Evolutionary conservation across 441 rosid genomes (phyloP).

Genomic region (Aleurites moluccanus): DNA sequence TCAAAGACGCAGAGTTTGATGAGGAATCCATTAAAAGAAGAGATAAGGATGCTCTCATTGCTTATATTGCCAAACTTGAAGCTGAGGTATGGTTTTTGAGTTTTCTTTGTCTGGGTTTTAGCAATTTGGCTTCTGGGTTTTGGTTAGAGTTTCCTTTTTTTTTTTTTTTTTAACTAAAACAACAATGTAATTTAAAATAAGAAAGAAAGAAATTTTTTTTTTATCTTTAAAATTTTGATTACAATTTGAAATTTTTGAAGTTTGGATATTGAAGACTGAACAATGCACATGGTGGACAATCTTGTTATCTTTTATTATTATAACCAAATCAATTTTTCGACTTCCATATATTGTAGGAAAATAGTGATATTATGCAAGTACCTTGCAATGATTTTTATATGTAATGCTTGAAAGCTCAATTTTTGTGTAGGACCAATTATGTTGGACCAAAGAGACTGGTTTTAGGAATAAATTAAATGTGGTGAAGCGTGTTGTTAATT

Average conservation of each 20-base stretch:
- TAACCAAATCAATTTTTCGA: background rate
- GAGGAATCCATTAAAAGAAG: conserved; percentile 29
- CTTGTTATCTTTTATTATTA: background rate
- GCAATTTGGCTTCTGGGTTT: background rate
- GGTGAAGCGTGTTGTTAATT: background rate
- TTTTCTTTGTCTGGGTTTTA: background rate
- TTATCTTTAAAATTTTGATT: background rate
- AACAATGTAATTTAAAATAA: background rate
- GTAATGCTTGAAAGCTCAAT: background rate
- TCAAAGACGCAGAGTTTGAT: conserved; percentile 32
- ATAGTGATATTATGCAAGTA: background rate
- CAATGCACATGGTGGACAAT: background rate
- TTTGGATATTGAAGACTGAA: background rate
- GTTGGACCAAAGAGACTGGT: background rate
- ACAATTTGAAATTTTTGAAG: background rate
- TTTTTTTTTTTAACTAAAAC: background rate
- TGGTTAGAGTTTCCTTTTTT: background rate
- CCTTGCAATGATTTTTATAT: background rate
- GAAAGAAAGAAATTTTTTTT: background rate
- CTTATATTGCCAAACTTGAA: conserved; percentile 88
- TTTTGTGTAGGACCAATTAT: background rate
- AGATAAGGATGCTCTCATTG: conserved; percentile 51
- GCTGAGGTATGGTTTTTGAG: conserved; percentile 53
- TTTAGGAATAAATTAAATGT: background rate
- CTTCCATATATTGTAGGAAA: background rate